phyloP scores from a whole-genome alignment of 768 basidiomycete species.

The Russula foetens region DNA sequence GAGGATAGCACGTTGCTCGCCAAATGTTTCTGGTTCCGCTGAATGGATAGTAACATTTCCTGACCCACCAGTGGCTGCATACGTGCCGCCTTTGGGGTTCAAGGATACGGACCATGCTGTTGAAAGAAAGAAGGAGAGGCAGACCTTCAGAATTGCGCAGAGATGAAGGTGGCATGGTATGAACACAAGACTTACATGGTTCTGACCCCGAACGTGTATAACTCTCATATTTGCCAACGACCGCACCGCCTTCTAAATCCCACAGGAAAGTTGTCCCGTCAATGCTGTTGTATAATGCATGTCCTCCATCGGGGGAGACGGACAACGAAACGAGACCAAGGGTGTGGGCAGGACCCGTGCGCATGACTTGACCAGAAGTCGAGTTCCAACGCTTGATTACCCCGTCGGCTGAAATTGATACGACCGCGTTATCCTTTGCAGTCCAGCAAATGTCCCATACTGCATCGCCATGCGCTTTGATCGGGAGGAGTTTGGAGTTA shows the following conservation, averaged over 20 bases:
- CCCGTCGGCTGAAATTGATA: constrained; percentile 76
- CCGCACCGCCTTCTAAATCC: constrained; percentile 55
- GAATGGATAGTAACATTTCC: constrained; percentile 70
- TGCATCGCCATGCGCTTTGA: constrained; percentile 68
- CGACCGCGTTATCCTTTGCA: constrained; percentile 41
- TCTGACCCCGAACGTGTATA: constrained; percentile 56
- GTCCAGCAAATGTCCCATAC: constrained; percentile 78
- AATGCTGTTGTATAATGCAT: constrained; percentile 70
- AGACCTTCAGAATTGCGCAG: not conserved
- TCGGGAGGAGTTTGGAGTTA: constrained; percentile 26
- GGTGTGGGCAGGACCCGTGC: constrained; percentile 61
- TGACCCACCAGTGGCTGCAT: constrained; percentile 63
- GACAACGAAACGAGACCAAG: constrained; percentile 82
- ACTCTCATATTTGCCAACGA: constrained; percentile 65
- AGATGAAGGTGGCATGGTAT: not conserved
- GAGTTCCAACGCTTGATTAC: constrained; percentile 67
- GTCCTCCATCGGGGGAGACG: constrained; percentile 52
- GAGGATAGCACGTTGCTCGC: constrained; percentile 48
- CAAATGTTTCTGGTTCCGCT: constrained; percentile 58
- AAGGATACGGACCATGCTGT: constrained; percentile 82
- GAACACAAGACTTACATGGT: constrained; percentile 46
- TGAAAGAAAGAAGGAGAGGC: not conserved
- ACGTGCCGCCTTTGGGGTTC: constrained; percentile 63
- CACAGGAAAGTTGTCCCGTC: constrained; percentile 77
- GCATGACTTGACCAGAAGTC: constrained; percentile 52